phyloP scores from a whole-genome alignment of 139 green algal species.

The Picochlorum sp. region DNA sequence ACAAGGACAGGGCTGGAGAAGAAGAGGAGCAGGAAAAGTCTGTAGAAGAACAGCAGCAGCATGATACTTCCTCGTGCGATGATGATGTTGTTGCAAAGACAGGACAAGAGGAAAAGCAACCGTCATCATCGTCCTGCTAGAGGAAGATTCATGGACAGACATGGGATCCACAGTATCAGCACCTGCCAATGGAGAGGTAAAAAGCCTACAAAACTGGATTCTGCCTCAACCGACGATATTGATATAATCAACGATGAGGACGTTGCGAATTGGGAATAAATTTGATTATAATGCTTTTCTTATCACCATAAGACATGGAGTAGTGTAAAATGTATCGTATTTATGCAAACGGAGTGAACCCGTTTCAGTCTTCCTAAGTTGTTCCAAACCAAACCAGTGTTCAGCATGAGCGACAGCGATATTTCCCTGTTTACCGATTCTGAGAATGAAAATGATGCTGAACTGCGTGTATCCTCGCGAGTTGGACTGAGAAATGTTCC shows the following conservation, averaged over 20 bases:
- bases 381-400: too few species aligned
- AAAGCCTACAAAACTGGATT: too few species aligned
- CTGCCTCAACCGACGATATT: too few species aligned
- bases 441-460: neutral
- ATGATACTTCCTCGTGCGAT: neutral
- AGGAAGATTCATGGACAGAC: too few species aligned
- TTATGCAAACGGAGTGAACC: too few species aligned
- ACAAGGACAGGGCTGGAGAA: neutral
- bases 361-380: too few species aligned
- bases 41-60: neutral
- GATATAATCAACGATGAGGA: neutral
- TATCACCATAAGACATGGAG: too few species aligned
- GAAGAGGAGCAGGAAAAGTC: neutral
- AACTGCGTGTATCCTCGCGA: neutral
- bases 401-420: conserved; percentile 1
- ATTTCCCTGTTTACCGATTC: neutral
- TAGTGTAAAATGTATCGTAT: too few species aligned
- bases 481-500: too few species aligned
- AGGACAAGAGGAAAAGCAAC: neutral
- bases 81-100: neutral
- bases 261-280: conserved; percentile 1
- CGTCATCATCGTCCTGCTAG: neutral
- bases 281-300: neutral
- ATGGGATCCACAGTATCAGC: too few species aligned
- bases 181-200: too few species aligned